Base-by-base conservation (phyloP, 768 basidiomycete genomes). In the Kwoniella newhampshirensis region DNA sequence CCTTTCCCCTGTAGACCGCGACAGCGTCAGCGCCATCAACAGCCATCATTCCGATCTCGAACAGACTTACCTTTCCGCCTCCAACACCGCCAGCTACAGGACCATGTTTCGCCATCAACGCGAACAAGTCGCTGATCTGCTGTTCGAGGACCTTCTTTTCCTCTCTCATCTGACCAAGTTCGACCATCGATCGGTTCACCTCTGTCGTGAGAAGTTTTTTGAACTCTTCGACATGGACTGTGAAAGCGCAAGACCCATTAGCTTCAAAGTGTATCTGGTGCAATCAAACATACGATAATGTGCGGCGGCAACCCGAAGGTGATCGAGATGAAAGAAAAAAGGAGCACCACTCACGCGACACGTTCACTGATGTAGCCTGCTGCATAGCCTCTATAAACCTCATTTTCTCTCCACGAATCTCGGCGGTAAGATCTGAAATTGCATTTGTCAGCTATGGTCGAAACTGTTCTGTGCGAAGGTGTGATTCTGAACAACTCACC, bases 381-480 rank as follows among this genome's bases (percentile, higher is more conserved):
- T 88, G 88, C 90, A 92, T 93, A n/a, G 91, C 89, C 67, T 93
- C 91, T 4, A 92, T 88, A 66, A 93, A 92, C 5, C 88, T 81
- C 51, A 92, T 77, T 44, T 89, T 78, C 76, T 92, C 90, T 0
- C 91, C 89, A 50, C 86, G 85, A 51, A 93, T 91, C 64, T 92
- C 91, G 54, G 83, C 81, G 2, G 86, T 86, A 20, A 93, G 81
- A 71, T 89, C 90, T 89, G 64, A 17, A 25, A 30, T 28, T 30
- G 5, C 15, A 17, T 13, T 49, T 15, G 41, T 44, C 15, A 56
- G 37, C 23, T 5, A n/a, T 46, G 13, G 44, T 26, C 13, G 44
- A 18, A 45, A 15, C 9, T 18, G 41, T 11, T n/a, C 23, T 18
- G 26, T 44, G 26, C 27, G 21, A 46, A 15, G 40, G 26, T 54